Conservation (phyloP, 495 filamentous ascomycete genomes). For the Immersiella caudata region DNA sequence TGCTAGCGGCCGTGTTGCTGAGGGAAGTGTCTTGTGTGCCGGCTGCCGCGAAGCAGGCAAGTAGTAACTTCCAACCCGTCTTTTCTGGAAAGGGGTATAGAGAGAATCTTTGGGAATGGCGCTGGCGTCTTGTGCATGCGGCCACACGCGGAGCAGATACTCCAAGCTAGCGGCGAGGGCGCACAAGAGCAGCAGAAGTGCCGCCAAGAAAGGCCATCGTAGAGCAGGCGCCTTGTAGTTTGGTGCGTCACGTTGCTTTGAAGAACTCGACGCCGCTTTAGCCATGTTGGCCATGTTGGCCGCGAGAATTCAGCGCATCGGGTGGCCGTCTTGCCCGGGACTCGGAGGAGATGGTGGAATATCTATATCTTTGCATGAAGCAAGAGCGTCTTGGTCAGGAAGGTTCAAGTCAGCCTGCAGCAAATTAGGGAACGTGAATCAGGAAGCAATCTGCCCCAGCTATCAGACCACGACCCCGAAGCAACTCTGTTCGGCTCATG, state of each 20-base stretch:
- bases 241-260: background rate
- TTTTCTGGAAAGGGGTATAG: background rate
- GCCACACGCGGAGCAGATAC: background rate
- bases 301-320: too few relatives aligned
- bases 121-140: background rate
- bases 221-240: slow-evolving; percentile 3
- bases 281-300: too few relatives aligned
- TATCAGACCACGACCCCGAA: too few relatives aligned
- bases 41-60: background rate
- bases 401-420: too few relatives aligned
- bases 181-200: background rate
- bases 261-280: background rate
- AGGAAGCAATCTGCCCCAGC: too few relatives aligned
- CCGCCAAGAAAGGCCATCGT: background rate
- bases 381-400: too few relatives aligned
- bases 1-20: background rate
- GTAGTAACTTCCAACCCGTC: background rate
- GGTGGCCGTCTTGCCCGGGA: too few relatives aligned
- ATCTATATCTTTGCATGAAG: too few relatives aligned
- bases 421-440: too few relatives aligned
- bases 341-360: too few relatives aligned
- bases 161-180: background rate
- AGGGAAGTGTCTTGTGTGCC: background rate
- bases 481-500: too few relatives aligned
- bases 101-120: background rate